Percentiles rank a stretch among this genome's conserved stretches.
phyloP scores from a whole-genome alignment of 768 basidiomycete species.

The Boletus rufocinnamomeus region DNA sequence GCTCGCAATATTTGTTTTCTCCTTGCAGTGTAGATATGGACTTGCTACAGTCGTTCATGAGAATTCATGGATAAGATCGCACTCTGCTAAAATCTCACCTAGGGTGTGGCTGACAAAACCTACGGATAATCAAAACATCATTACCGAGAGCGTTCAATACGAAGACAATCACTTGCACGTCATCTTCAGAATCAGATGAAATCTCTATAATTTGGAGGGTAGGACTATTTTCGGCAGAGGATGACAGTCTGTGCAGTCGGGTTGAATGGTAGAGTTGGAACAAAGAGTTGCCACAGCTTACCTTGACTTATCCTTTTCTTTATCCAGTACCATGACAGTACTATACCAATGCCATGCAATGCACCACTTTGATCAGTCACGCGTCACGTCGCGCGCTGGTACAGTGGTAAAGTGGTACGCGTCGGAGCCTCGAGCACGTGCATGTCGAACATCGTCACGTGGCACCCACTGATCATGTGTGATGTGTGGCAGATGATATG shows the following conservation, averaged over 20 bases:
- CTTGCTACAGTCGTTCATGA: conserved; percentile 10
- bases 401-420: conserved; percentile 5
- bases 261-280: neutral
- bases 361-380: too few species aligned
- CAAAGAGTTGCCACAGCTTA: conserved; percentile 18
- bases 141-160: neutral
- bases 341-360: neutral
- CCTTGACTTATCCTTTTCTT: conserved; percentile 48
- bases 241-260: neutral
- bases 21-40: neutral
- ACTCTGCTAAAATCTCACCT: conserved; percentile 15
- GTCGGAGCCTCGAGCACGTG: conserved; percentile 16
- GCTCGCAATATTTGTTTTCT: neutral
- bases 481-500: conserved; percentile 5
- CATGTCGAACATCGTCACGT: conserved; percentile 20
- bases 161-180: conserved; percentile 30
- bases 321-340: conserved; percentile 42
- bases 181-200: conserved; percentile 49
- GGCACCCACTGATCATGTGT: conserved; percentile 37
- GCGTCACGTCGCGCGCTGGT: neutral
- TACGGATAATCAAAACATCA: neutral
- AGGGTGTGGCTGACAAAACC: conserved; percentile 4
- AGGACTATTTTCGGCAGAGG: neutral
- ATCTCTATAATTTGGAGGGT: conserved; percentile 51
- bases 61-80: conserved; percentile 2